Evolutionary conservation across 129 eudicot species (phyloP), one percentile per base, ranked within the genome.

Genomic region (Lonicera japonica): DNA sequence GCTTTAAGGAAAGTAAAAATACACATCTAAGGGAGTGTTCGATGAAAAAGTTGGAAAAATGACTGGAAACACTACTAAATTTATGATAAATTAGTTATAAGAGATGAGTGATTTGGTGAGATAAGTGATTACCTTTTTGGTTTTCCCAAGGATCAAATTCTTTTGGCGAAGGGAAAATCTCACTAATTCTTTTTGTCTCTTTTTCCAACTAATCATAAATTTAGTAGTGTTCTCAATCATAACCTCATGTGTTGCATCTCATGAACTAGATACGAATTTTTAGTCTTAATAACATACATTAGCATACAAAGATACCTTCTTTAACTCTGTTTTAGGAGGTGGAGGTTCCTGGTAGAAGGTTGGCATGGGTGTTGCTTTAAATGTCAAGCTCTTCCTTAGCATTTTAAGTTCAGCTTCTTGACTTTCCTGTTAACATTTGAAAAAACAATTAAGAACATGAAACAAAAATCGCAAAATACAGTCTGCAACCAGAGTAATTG

Each of bases 351-450:
- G 99, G 69, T 92, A 92, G 71, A 92, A 92, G 62, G 77, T 88
- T 15, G 99, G 99, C 99, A 92, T 77, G n/a, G 99, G 99, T 58
- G 91, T 82, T 51, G 99, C 99, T 79, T 92, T 92, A 67, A 92
- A 92, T 69, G 67, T 82, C 80, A 92, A 79, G 63, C 80, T 88
- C 81, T 92, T 92, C 25, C 99, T 43, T 34, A 92, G 62, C 99
- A 76, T 85, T 67, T 75, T 92, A 56, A 92, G 73, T 67, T 92
- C 99, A 39, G 99, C 92, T 73, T 92, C 99, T 73, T 87, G 99
- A 75, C 74, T 75, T 73, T 92, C 99, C 99, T 92, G 60, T 60
- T 45, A n/a, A 25, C 48, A n/a, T 52, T 46, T 45, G 18, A n/a
- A 11, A 25, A 50, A 55, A 3, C 21, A 64, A 10, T 39, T 23